These are phyloP conservation scores for Pythium rhizo-oryzae DNA, from an alignment of 352 stramenopile species.

Conservation along the genomic window DNA sequence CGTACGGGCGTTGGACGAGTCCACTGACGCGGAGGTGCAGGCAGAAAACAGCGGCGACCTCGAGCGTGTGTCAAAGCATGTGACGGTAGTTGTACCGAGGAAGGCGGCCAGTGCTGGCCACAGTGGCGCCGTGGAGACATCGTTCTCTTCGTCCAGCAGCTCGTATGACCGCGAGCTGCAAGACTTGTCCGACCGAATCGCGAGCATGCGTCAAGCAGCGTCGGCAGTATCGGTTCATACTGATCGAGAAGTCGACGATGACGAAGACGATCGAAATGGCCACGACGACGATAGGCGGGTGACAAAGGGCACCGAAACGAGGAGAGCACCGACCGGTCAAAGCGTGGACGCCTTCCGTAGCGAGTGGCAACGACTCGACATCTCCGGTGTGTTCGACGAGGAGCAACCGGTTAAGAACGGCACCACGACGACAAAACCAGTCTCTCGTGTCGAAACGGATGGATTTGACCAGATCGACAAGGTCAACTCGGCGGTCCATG, in stretches of 20 bases:
- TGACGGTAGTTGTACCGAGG: not conserved
- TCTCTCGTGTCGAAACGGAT: not conserved
- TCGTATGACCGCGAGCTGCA: slow-evolving; percentile 28
- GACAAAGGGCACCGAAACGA: not conserved
- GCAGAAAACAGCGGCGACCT: not conserved
- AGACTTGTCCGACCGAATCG: slow-evolving; percentile 21
- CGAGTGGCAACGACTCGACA: slow-evolving; percentile 44
- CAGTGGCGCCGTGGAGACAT: not conserved
- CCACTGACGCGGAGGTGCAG: slow-evolving; percentile 29
- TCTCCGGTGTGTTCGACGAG: slow-evolving; percentile 37
- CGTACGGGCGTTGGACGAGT: slow-evolving; percentile 45
- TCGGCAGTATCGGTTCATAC: not conserved
- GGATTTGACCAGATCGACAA: slow-evolving; percentile 61
- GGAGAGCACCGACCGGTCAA: not conserved
- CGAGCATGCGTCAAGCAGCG: slow-evolving; percentile 8
- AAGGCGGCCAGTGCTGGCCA: not conserved
- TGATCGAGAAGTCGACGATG: not conserved
- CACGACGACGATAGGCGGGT: not conserved
- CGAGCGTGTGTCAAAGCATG: not conserved
- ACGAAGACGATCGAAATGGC: not conserved
- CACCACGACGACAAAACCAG: not conserved
- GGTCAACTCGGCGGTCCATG: slow-evolving; percentile 67
- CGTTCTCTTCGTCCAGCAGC: slow-evolving; percentile 5
- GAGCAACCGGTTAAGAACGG: not conserved
- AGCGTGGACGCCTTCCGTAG: slow-evolving; percentile 26